phyloP scores from a whole-genome alignment of 2,329 filamentous ascomycete genomes.

The Claviceps pusilla region DNA sequence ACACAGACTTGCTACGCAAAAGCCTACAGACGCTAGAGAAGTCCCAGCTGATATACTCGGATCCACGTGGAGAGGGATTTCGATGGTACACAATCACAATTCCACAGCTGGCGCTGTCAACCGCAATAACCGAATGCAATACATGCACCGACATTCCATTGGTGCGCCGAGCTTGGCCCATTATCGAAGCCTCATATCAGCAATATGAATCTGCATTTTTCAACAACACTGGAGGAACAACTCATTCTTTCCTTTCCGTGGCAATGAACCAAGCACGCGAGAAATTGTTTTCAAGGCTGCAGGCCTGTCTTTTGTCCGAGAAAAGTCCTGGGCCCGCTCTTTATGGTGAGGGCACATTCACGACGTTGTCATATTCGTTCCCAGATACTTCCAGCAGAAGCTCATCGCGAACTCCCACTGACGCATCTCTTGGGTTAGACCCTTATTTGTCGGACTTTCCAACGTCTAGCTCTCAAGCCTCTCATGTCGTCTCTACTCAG shows the following conservation, averaged over 20 bases:
- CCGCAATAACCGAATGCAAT: constrained; percentile 6
- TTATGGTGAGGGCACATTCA: background rate
- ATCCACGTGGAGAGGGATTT: constrained; percentile 6
- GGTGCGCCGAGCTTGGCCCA: constrained; percentile 5
- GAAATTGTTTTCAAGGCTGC: background rate
- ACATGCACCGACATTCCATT: constrained; percentile 3
- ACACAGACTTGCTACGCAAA: constrained; percentile 3
- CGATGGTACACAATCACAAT: constrained; percentile 5
- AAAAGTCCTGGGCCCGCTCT: background rate
- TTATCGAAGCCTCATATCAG: constrained; percentile 5
- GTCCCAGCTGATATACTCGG: constrained; percentile 5
- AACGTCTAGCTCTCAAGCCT: background rate
- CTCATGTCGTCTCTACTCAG: background rate
- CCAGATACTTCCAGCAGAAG: background rate
- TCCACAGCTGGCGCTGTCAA: constrained; percentile 6
- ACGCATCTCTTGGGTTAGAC: background rate
- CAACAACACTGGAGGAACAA: background rate
- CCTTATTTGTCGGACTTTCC: background rate
- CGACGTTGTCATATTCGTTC: background rate
- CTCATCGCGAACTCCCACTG: background rate
- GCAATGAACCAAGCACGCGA: background rate
- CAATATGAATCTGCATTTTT: constrained; percentile 1
- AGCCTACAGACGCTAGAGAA: constrained; percentile 3
- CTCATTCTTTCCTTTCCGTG: background rate
- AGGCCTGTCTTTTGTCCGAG: background rate